phyloP scores from a whole-genome alignment of 345 rosid species.

The Microcos paniculata region DNA sequence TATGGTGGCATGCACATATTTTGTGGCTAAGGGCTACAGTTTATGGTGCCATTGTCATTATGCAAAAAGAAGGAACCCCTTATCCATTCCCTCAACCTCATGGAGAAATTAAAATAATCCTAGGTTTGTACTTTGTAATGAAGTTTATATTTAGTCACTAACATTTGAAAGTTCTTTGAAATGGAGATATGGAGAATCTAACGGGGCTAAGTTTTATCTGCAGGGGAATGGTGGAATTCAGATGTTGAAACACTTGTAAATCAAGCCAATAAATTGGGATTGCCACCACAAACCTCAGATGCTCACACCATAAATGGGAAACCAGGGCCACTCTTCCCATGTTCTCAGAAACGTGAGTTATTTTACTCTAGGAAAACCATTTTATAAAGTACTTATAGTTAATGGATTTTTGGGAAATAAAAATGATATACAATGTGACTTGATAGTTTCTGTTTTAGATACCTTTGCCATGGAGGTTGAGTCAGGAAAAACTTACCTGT shows the following conservation, averaged over 20 bases:
- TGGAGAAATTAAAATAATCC: slow-evolving; percentile 59
- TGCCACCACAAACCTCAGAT: slow-evolving; percentile 50
- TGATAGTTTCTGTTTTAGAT: slow-evolving; percentile 18
- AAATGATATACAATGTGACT: neutral
- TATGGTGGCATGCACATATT: slow-evolving; percentile 99
- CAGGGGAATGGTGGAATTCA: slow-evolving; percentile 68
- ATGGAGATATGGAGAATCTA: neutral
- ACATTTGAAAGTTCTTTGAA: neutral
- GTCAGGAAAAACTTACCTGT: slow-evolving; percentile 45
- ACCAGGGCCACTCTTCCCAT: slow-evolving; percentile 67
- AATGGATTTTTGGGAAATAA: neutral
- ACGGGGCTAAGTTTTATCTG: neutral
- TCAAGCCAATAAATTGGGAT: slow-evolving; percentile 51
- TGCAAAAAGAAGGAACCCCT: slow-evolving; percentile 55
- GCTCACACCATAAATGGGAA: slow-evolving; percentile 66
- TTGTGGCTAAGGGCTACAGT: slow-evolving; percentile 95
- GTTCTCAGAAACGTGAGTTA: slow-evolving; percentile 52
- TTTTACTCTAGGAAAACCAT: neutral
- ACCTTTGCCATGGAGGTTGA: slow-evolving; percentile 44
- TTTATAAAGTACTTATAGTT: neutral
- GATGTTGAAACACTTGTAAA: slow-evolving; percentile 55
- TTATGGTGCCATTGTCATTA: slow-evolving; percentile 78
- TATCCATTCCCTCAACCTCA: slow-evolving; percentile 74
- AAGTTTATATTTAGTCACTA: neutral
- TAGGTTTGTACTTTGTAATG: slow-evolving; percentile 38